Conservation (phyloP, 371 early-diverging fungal species). For the Mucor mucedo region DNA sequence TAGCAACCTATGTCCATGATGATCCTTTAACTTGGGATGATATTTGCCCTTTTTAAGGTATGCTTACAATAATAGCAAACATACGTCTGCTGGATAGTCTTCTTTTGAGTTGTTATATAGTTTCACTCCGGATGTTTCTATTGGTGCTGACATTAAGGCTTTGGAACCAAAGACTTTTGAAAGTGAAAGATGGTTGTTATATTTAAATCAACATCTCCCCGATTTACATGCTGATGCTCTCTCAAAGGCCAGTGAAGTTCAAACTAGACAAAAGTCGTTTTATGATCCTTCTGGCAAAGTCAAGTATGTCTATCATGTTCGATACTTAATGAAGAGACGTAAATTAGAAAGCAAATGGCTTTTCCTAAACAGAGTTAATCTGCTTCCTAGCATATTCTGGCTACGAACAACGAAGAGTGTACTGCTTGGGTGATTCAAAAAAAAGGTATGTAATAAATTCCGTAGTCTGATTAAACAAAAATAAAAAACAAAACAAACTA, state of each 20-base stretch:
- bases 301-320: neutral
- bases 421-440: neutral
- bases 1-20: no score
- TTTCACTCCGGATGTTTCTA: slow-evolving; percentile 8
- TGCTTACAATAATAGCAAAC: slow-evolving; percentile 25
- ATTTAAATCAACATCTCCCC: slow-evolving; percentile 20
- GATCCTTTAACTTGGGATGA: slow-evolving; percentile 7
- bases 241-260: slow-evolving; percentile 17
- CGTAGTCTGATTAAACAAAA: no score
- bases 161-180: slow-evolving; percentile 15
- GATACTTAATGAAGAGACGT: slow-evolving; percentile 1
- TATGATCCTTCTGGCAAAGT: neutral
- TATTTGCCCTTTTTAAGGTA: slow-evolving; percentile 26
- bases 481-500: no score
- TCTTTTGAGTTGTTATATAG: slow-evolving; percentile 28
- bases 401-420: neutral
- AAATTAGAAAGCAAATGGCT: no score
- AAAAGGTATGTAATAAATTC: no score
- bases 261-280: slow-evolving; percentile 2
- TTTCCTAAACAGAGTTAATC: slow-evolving; percentile 8
- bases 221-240: slow-evolving; percentile 2
- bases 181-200: slow-evolving; percentile 19
- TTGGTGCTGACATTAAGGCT: neutral
- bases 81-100: slow-evolving; percentile 17
- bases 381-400: neutral